Evolutionary conservation across 805 yeast genomes (phyloP), one percentile per base, ranked within the genome.

Genomic region (Suhomyces sp.): DNA sequence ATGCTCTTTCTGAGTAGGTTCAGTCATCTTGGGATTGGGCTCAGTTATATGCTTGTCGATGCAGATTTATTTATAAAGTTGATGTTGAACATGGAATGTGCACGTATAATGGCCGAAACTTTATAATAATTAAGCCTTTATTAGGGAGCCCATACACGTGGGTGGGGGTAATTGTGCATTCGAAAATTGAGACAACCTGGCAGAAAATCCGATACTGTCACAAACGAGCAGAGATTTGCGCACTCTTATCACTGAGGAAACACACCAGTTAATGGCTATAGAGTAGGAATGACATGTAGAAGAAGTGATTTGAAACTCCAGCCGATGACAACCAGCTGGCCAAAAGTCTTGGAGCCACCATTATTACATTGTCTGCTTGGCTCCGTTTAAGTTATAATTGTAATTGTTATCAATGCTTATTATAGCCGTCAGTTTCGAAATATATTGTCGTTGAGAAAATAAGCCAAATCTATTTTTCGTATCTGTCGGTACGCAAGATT

Each of bases 1-100:
- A 35, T 54, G 52, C 44, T 49, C 52, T 38, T 38, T 38, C 12
- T 38, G 42, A 31, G 36, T 38, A 6, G 24, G 24, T 38, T 38
- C 42, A 38, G 42, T 38, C 42, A 38, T 38, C 13, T 17, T 9
- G 24, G 42, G 12, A 38, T 38, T 38, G 24, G 12, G 13, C 24
- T 38, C 24, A 38, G 42, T 38, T 38, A 38, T 38, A 19, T 38
- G 24, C 42, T 19, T 9, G n/a, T 17, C 24, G 42, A 38, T 38
- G 42, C 42, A 17, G 33, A 19, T 6, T 38, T 38, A 17, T 33
- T n/a, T 33, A 33, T 33, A 33, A 33, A 6, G 36, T 6, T n/a
- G 35, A 13, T 31, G 35, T 31, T 31, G 12, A 31, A 31, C 29
- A 31, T 31, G 29, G 15, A 31, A 31, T 29, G 9, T 31, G 35